Conservation (phyloP, 805 yeast species). For the Lachancea lanzarotensis region DNA sequence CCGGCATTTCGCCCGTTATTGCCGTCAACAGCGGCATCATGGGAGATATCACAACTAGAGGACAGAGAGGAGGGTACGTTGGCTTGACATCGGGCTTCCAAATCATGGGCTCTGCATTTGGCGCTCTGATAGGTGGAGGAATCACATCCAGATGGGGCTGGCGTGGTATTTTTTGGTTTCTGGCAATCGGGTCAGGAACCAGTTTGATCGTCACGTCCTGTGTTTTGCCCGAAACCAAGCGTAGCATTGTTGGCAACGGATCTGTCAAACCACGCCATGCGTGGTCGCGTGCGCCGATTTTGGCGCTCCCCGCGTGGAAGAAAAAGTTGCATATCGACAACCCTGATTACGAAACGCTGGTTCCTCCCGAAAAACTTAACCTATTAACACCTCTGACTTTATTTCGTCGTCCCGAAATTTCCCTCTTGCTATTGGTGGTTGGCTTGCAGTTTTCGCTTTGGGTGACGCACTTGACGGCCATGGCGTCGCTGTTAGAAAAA, state of each 20-base stretch:
- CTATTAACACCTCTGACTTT: conserved; percentile 39
- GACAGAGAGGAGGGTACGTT: conserved; percentile 62
- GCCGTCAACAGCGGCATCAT: conserved; percentile 64
- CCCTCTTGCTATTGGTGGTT: conserved; percentile 46
- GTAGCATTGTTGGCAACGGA: conserved; percentile 71
- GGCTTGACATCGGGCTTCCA: conserved; percentile 62
- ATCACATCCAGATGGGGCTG: conserved; percentile 47
- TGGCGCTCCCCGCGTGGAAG: conserved; percentile 24
- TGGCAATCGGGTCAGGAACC: conserved; percentile 56
- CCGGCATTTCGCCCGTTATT: conserved; percentile 69
- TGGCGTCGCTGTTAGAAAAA: conserved; percentile 47
- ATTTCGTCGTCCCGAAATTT: conserved; percentile 39
- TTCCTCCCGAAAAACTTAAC: conserved; percentile 21
- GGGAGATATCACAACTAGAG: conserved; percentile 63
- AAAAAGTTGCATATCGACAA: conserved; percentile 23
- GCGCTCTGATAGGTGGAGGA: conserved; percentile 59
- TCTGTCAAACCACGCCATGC: conserved; percentile 44
- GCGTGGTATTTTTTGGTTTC: conserved; percentile 75
- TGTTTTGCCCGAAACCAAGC: conserved; percentile 66
- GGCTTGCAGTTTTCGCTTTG: conserved; percentile 63
- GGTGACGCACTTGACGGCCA: conserved; percentile 62
- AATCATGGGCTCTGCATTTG: conserved; percentile 68
- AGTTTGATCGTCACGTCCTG: conserved; percentile 33
- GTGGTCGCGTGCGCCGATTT: conserved; percentile 42
- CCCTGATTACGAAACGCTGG: conserved; percentile 31